Base-by-base conservation (phyloP, 495 filamentous ascomycete species). In the Neurospora discreta region DNA sequence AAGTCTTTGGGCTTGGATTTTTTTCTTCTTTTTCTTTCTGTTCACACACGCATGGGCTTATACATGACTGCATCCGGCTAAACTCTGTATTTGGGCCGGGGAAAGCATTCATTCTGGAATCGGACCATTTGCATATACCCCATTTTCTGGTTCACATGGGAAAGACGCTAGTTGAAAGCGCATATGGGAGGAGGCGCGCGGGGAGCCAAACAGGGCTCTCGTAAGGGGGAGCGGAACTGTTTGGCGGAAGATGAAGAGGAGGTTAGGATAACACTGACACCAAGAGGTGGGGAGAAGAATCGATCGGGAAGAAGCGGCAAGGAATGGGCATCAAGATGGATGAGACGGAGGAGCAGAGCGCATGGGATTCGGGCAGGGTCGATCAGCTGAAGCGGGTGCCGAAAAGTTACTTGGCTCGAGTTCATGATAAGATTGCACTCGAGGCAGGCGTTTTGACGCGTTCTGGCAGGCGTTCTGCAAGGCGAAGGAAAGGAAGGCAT, bases 51-150 rank as follows among this genome's bases (percentile, higher is more conserved):
- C 69, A 65, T 65, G 52, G 26, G 52, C 33, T 65, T 65, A 33
- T 33, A 65, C 26, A 65, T 65, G 52, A 65, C 15, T 65, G 52
- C 52, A 65, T 65, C 52, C 52, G 72, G 72, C 46, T 52, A 58
- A 73, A 71, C 72, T 65, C 6, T 65, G 52, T 65, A 65, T 65
- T 33, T 65, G 52, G 52, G 52, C 52, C 52, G 52, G 52, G 23
- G 23, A 65, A 65, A 65, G 52, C 52, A 65, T 65, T 65, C 52
- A 65, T 65, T 73, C 69, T 73, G 72, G 72, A 73, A 71, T 73
- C 71, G 72, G 72, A 73, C 39, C 71, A 65, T 65, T 44, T 73
- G 72, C 72, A 73, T 73, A 73, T 73, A 73, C 72, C 72, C 72
- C 26, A 73, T 68, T 73, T 71, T 73, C 72, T 65, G 52, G 52